Evolutionary conservation across 208 protist species (phyloP).

Genomic region (Acanthamoeba rhysodes): DNA sequence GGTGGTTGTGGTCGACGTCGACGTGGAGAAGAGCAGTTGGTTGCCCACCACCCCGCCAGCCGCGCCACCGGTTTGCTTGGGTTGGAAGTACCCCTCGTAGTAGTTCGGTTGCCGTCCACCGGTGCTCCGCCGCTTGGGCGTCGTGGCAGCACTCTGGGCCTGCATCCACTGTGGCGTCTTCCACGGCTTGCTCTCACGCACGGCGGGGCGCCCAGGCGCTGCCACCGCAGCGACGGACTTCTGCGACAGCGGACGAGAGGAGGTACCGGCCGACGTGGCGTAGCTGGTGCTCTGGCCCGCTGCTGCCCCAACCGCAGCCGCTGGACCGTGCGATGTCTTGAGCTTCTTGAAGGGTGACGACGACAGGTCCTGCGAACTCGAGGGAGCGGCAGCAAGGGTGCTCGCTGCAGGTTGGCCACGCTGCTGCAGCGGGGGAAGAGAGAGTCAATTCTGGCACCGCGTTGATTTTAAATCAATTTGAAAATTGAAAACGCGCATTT

Average conservation of each 20-base stretch:
- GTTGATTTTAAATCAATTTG: background rate
- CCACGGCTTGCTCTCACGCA: background rate
- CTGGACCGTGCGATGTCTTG: background rate
- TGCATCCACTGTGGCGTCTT: constrained; percentile 1
- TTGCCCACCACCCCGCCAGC: background rate
- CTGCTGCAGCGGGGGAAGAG: background rate
- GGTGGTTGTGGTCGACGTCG: background rate
- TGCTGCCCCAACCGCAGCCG: background rate
- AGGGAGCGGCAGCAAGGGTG: background rate
- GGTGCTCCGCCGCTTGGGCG: background rate
- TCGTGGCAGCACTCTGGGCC: background rate
- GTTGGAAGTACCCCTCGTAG: background rate
- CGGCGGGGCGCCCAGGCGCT: background rate
- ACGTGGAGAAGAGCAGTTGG: background rate
- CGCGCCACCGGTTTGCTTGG: background rate
- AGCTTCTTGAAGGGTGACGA: background rate
- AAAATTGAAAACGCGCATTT: background rate
- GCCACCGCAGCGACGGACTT: background rate
- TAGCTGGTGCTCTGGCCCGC: background rate
- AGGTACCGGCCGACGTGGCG: background rate
- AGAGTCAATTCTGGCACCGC: background rate
- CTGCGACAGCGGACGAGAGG: background rate
- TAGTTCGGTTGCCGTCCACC: background rate
- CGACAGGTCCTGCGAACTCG: background rate
- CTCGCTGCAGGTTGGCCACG: background rate